These are phyloP conservation scores for Botrytis fragariae DNA, from an alignment of 2,329 filamentous ascomycete genomes.

Conservation along the genomic window DNA sequence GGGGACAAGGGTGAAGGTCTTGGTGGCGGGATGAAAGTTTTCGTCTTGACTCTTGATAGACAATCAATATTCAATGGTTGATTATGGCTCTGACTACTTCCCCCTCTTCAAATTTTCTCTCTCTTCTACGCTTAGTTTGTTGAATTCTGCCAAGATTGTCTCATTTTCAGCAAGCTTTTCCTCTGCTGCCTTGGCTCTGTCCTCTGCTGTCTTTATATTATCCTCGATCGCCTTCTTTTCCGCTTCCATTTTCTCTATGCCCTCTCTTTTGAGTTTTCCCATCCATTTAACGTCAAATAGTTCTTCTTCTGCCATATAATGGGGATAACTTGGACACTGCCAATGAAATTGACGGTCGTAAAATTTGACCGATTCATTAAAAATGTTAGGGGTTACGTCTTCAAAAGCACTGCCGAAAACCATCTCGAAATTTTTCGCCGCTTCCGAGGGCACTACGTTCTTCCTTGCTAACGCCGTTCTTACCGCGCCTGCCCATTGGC, in stretches of 20 bases:
- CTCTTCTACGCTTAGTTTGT: not conserved
- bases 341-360: not conserved
- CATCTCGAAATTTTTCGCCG: accelerated
- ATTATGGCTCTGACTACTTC: not conserved
- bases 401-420: not conserved
- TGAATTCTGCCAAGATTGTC: not conserved
- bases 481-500: accelerated
- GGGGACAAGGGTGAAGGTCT: too few relatives aligned
- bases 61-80: not conserved
- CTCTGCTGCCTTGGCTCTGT: not conserved
- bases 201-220: not conserved
- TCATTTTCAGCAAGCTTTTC: not conserved
- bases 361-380: too few relatives aligned
- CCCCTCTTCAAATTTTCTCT: not conserved
- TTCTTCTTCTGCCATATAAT: not conserved
- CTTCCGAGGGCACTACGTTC: not conserved
- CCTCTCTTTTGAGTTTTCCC: not conserved
- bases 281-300: accelerated
- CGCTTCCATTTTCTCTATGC: not conserved
- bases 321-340: not conserved
- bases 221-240: not conserved
- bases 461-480: not conserved
- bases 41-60: not conserved
- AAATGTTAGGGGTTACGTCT: accelerated
- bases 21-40: not conserved